phyloP scores from a whole-genome alignment of 1,139 yeast genomes.

The Debaryomycetaceae sp. region DNA sequence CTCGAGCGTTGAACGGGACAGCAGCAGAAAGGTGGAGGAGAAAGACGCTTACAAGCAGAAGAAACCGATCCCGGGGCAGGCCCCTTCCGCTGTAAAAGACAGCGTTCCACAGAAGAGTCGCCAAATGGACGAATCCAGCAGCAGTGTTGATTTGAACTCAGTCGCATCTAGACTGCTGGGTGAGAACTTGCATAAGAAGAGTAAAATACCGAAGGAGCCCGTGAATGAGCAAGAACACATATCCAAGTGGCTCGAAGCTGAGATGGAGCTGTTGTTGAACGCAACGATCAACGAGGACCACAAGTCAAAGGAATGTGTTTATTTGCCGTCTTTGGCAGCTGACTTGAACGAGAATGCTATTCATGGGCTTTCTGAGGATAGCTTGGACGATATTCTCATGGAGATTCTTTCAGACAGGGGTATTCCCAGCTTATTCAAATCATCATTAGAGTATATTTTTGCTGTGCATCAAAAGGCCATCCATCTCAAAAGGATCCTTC shows the following conservation, averaged over 20 bases:
- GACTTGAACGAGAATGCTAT: conserved; percentile 28
- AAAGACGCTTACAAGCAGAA: background rate
- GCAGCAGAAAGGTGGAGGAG: background rate
- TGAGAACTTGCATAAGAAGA: background rate
- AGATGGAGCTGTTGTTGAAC: conserved; percentile 37
- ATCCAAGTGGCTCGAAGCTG: conserved; percentile 26
- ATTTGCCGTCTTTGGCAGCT: conserved; percentile 34
- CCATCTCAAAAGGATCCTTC: conserved; percentile 35
- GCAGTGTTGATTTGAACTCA: background rate
- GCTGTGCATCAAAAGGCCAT: conserved; percentile 40
- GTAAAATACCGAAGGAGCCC: conserved; percentile 1
- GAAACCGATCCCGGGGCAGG: background rate
- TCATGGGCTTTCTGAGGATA: conserved; percentile 20
- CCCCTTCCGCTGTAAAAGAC: background rate
- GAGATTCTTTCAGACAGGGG: conserved; percentile 56
- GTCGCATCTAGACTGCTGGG: background rate
- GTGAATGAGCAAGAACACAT: conserved; percentile 16
- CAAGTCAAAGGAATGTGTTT: conserved; percentile 14
- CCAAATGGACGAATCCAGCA: background rate
- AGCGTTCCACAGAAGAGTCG: background rate
- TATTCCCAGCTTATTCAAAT: conserved; percentile 19
- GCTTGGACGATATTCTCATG: conserved; percentile 49
- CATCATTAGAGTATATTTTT: conserved; percentile 47
- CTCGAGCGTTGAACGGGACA: background rate
- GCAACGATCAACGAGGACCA: conserved; percentile 25